Evolutionary conservation across 2,329 filamentous ascomycete species (phyloP).

Genomic region (Tothia fuscella): DNA sequence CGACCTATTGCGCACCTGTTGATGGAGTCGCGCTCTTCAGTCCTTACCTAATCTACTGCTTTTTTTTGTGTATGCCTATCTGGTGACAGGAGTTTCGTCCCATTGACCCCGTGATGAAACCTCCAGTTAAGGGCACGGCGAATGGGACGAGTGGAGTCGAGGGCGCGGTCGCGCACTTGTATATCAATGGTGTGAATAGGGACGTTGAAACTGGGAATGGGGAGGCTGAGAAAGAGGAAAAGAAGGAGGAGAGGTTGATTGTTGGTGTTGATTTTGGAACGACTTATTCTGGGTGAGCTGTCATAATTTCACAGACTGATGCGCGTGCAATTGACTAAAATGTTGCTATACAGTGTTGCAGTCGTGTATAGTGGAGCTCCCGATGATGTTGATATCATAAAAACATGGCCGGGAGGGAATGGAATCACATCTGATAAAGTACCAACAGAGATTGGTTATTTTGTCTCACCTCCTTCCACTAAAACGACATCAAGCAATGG

Average conservation of each 20-base stretch:
- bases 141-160: too few relatives aligned
- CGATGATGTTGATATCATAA: slow-evolving; percentile 73
- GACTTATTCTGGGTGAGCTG: slow-evolving; percentile 62
- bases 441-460: slow-evolving; percentile 61
- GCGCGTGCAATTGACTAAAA: not conserved
- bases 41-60: too few relatives aligned
- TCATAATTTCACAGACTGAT: slow-evolving; percentile 12
- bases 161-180: too few relatives aligned
- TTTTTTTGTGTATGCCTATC: too few relatives aligned
- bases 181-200: too few relatives aligned
- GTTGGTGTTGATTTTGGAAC: slow-evolving; percentile 76
- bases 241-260: slow-evolving; percentile 51
- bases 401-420: slow-evolving; percentile 73
- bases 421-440: slow-evolving; percentile 84
- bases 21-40: too few relatives aligned
- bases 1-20: too few relatives aligned
- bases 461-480: slow-evolving; percentile 35
- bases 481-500: not conserved
- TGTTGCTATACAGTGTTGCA: slow-evolving; percentile 42
- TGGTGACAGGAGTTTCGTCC: too few relatives aligned
- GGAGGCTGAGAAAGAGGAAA: slow-evolving; percentile 37
- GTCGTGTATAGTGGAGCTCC: slow-evolving; percentile 64
- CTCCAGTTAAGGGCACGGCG: too few relatives aligned
- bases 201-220: slow-evolving; percentile 45
- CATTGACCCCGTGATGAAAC: too few relatives aligned